A percentile compares a stretch with the other conserved stretches of the same genome.
phyloP scores from a whole-genome alignment of 495 filamentous ascomycete genomes.

The Lophiostoma macrostomum region DNA sequence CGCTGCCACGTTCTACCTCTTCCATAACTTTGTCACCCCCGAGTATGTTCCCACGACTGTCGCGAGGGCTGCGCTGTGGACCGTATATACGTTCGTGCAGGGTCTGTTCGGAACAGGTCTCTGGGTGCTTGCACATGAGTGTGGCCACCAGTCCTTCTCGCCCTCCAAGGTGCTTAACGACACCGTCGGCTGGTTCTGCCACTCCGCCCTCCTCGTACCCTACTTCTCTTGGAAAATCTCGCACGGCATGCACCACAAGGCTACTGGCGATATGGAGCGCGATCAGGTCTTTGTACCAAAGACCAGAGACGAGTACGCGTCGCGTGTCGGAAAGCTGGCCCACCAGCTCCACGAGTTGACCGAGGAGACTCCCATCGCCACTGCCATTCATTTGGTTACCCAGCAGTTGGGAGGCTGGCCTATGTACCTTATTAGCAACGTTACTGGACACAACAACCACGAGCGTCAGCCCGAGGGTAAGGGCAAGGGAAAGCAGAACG shows the following conservation, averaged over 20 bases:
- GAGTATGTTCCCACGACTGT: slow-evolving; percentile 53
- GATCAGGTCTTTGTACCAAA: slow-evolving; percentile 97
- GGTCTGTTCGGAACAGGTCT: slow-evolving; percentile 75
- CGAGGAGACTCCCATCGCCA: slow-evolving; percentile 91
- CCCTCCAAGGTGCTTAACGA: slow-evolving; percentile 59
- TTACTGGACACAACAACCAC: slow-evolving; percentile 93
- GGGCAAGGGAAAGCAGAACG: slow-evolving; percentile 75
- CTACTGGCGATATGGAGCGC: slow-evolving; percentile 89
- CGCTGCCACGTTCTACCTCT: slow-evolving; percentile 62
- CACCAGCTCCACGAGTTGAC: slow-evolving; percentile 83
- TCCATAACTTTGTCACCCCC: slow-evolving; percentile 61
- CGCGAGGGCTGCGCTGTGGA: slow-evolving; percentile 56
- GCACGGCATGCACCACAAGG: slow-evolving; percentile 76
- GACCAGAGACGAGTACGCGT: slow-evolving; percentile 72
- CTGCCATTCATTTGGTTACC: slow-evolving; percentile 63
- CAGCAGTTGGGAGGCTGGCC: slow-evolving; percentile 93
- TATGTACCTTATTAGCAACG: slow-evolving; percentile 80
- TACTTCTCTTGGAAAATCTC: slow-evolving; percentile 78
- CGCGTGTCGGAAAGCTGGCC: slow-evolving; percentile 61
- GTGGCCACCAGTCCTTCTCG: slow-evolving; percentile 76
- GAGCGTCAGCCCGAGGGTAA: slow-evolving; percentile 72
- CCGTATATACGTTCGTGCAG: slow-evolving; percentile 66
- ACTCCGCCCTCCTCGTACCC: slow-evolving; percentile 65
- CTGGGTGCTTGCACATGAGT: slow-evolving; percentile 87
- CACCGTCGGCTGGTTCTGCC: slow-evolving; percentile 62